These are phyloP conservation scores for Aureobasidium sp. DNA, from an alignment of 2,329 filamentous ascomycete genomes.

Conservation along the genomic window DNA sequence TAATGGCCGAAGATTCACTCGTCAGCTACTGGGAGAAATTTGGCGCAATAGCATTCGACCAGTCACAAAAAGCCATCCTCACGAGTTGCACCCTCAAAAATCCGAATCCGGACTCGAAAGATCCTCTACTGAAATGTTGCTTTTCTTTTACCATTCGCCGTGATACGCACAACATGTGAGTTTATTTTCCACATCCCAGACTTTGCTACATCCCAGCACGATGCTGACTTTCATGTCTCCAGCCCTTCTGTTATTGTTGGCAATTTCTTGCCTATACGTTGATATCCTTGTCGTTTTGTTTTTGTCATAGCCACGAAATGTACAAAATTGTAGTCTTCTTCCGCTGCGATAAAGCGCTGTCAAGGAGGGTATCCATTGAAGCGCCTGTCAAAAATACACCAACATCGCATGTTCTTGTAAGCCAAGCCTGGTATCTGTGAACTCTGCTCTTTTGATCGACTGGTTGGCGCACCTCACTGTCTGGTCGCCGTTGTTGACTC, in stretches of 20 bases:
- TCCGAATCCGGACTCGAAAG: constrained; percentile 58
- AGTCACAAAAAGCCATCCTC: constrained; percentile 85
- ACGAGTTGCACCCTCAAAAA: constrained; percentile 89
- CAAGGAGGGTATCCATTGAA: too few relatives aligned
- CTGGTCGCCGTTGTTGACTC: too few relatives aligned
- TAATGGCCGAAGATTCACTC: constrained; percentile 87
- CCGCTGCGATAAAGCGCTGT: too few relatives aligned
- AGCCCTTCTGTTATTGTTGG: constrained; percentile 93
- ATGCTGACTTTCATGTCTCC: background rate
- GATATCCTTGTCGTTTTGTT: too few relatives aligned
- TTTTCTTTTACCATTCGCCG: constrained; percentile 96
- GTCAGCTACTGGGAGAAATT: constrained; percentile 99
- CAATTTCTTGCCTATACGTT: constrained; percentile 87
- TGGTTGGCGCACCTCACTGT: too few relatives aligned
- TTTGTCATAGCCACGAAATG: too few relatives aligned
- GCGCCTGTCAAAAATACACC: too few relatives aligned
- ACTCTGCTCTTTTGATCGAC: too few relatives aligned
- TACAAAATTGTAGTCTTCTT: too few relatives aligned
- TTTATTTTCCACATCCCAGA: constrained; percentile 17
- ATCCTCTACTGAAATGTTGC: constrained; percentile 79
- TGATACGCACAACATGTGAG: constrained; percentile 94
- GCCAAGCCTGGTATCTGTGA: too few relatives aligned
- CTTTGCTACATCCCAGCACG: background rate
- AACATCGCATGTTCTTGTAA: too few relatives aligned
- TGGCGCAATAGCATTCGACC: constrained; percentile 93